Evolutionary conservation across 1,139 yeast genomes (phyloP), one percentile per base, ranked within the genome.

Genomic region (Debaryomycetaceae sp.): DNA sequence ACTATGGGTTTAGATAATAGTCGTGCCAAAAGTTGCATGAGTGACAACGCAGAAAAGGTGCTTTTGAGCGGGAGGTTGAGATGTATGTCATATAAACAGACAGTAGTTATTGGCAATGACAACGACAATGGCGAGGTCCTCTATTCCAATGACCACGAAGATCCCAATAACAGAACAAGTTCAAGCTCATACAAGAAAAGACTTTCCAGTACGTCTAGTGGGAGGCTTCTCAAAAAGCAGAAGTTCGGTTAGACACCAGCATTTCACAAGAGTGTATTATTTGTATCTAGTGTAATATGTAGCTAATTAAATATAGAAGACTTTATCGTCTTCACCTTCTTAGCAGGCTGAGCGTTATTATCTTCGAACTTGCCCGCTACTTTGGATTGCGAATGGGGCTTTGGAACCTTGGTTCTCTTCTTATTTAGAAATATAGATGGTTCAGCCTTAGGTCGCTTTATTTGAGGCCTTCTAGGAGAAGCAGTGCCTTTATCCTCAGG

Each of bases 61-160:
- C 68, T 89, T 45, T 68, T 86, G 36, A 85, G 78, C 54, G 96
- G 96, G 0, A 72, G 88, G 52, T 68, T 90, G 51, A 75, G 97
- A 49, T 68, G 76, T 30, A 79, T 80, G 55, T 81, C 90, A 48
- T 83, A 82, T 58, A 85, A 85, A 53, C 93, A 86, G 59, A 78
- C 85, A 0, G 68, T 85, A 6, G 70, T 70, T 40, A 62, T 78
- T 2, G 83, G 79, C 27, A 75, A 72, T 41, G 58, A 55, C 33
- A 56, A 52, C 42, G 47, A 47, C 36, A 44, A 48, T 1, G 52
- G 48, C 13, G 63, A 54, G 46, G 57, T 47, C 2, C 53, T 57
- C 43, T 49, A 40, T 23, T 48, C 46, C 20, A 55, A 55, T 40
- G 56, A 54, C 2, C 39, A 42, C 8, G 77, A 72, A 45, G 68